Evolutionary conservation across 805 yeast genomes (phyloP).

Genomic region (Kodamaea kaohsiungensis): DNA sequence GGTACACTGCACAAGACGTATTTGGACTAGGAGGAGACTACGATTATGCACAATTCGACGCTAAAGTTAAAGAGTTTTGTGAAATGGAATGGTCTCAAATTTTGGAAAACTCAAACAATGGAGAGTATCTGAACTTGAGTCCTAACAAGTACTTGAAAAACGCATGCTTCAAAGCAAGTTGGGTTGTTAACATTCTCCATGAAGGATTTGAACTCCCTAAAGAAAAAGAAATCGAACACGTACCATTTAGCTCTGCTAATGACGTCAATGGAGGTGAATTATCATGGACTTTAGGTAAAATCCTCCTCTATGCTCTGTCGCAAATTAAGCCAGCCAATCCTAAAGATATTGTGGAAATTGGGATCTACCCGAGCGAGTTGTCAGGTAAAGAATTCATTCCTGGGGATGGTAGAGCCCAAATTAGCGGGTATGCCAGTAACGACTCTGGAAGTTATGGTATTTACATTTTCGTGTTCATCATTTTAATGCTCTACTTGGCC

Average conservation of each 20-base stretch:
- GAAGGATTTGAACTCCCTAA: conserved; percentile 92
- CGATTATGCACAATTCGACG: conserved; percentile 69
- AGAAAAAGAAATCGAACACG: conserved; percentile 32
- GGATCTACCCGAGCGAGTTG: conserved; percentile 43
- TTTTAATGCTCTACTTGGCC: conserved; percentile 14
- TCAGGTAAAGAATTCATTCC: conserved; percentile 34
- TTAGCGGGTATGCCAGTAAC: conserved; percentile 19
- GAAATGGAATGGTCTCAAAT: conserved; percentile 67
- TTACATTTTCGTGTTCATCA: conserved; percentile 17
- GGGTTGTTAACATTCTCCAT: conserved; percentile 88
- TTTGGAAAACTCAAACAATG: conserved; percentile 50
- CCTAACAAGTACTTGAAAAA: conserved; percentile 55
- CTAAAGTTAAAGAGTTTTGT: conserved; percentile 70
- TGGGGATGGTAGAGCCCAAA: conserved; percentile 24
- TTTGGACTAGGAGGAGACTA: conserved; percentile 88
- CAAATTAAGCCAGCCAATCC: conserved; percentile 39
- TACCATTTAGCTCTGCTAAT: conserved; percentile 82
- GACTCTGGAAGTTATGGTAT: conserved; percentile 5
- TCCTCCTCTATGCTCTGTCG: conserved; percentile 78
- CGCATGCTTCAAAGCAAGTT: conserved; percentile 92
- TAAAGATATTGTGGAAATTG: conserved; percentile 25
- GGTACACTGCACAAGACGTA: conserved; percentile 95
- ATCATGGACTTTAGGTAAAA: conserved; percentile 95
- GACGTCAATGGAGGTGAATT: conserved; percentile 80
- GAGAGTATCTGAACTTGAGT: conserved; percentile 58